Percentiles rank a stretch among this genome's conserved stretches.
phyloP scores from a whole-genome alignment of 2,329 filamentous ascomycete genomes.

The Phoma sp. region DNA sequence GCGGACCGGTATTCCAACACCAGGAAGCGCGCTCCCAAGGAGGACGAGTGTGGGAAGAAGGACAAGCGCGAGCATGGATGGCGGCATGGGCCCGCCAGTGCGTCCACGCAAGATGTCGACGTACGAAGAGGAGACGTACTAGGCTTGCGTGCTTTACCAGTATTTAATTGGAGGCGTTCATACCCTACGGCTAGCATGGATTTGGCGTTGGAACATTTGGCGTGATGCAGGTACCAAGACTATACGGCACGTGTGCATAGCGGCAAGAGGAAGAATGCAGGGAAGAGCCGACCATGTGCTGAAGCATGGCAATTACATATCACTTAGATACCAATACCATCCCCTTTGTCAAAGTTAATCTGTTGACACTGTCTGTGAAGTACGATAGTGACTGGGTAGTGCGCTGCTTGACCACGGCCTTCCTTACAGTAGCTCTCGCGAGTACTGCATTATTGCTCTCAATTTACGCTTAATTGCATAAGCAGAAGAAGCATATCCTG shows the following conservation, averaged over 20 bases:
- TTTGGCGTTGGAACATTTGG: conserved; percentile 13
- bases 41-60: conserved; percentile 58
- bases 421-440: too few species aligned
- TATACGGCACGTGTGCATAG: conserved; percentile 3
- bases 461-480: too few species aligned
- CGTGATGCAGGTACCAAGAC: conserved; percentile 7
- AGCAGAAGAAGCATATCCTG: too few species aligned
- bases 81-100: conserved; percentile 56
- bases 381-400: background rate
- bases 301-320: conserved; percentile 28
- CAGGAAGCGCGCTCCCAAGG: conserved; percentile 57
- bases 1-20: conserved; percentile 59
- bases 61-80: conserved; percentile 50
- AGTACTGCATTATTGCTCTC: too few species aligned
- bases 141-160: conserved; percentile 4
- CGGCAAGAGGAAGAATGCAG: background rate
- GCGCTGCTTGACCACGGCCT: too few species aligned
- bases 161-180: conserved; percentile 8
- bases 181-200: conserved; percentile 8
- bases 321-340: conserved; percentile 39
- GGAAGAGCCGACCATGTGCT: conserved; percentile 18
- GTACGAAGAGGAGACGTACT: conserved; percentile 65
- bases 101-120: conserved; percentile 60
- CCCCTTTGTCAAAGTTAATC: conserved; percentile 34
- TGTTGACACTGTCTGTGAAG: background rate